These are phyloP conservation scores for Coemansia sp. DNA, from an alignment of 192 early-diverging fungal genomes.

Conservation along the genomic window DNA sequence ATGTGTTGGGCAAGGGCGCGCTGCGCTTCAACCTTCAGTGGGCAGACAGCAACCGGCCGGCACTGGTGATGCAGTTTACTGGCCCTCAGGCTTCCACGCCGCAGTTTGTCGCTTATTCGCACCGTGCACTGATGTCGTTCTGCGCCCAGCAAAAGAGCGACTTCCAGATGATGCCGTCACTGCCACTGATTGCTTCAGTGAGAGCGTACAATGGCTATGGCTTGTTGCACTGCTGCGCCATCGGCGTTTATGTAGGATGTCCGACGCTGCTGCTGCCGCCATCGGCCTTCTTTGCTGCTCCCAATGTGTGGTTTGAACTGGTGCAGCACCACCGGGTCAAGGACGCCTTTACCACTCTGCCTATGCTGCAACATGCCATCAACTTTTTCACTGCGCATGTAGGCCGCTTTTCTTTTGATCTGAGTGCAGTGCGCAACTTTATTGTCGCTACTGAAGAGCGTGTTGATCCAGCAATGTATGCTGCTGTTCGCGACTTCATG, in stretches of 20 bases:
- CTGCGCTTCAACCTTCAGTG: constrained; percentile 58
- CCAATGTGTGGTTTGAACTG: constrained; percentile 72
- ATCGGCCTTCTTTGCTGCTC: constrained; percentile 58
- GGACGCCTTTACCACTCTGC: constrained; percentile 62
- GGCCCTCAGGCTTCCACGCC: constrained; percentile 47
- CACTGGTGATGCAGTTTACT: constrained; percentile 57
- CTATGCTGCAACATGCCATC: constrained; percentile 70
- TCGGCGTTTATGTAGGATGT: constrained; percentile 59
- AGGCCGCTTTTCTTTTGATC: constrained; percentile 52
- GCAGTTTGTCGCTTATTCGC: constrained; percentile 49
- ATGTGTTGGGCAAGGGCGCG: constrained; percentile 60
- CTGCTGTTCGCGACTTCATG: constrained; percentile 59
- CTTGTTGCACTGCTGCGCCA: constrained; percentile 51
- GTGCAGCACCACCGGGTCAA: constrained; percentile 70
- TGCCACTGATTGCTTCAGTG: constrained; percentile 50
- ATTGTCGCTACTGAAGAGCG: constrained; percentile 61
- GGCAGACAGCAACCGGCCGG: constrained; percentile 50
- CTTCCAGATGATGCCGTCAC: constrained; percentile 48
- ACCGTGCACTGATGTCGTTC: constrained; percentile 36
- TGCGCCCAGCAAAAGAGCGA: constrained; percentile 51
- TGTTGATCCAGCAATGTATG: constrained; percentile 49
- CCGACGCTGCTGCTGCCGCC: constrained; percentile 63
- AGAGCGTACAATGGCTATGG: constrained; percentile 55
- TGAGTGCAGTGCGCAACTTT: constrained; percentile 60
- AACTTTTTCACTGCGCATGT: constrained; percentile 47